phyloP scores from a whole-genome alignment of 257 asterid genomes.

The Fraxinus pennsylvanica region DNA sequence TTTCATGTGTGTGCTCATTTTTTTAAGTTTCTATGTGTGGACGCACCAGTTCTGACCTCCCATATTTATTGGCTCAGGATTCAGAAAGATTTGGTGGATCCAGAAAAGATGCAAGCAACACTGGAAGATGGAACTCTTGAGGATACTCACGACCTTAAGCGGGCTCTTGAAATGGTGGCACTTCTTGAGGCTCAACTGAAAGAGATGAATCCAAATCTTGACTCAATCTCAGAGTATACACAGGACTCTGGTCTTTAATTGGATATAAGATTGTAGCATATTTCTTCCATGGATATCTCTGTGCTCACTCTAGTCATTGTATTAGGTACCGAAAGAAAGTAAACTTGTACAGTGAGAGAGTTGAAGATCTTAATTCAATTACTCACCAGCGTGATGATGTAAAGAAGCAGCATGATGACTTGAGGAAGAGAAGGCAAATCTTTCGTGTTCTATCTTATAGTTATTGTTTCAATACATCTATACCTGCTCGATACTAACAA shows the following conservation, averaged over 20 bases:
- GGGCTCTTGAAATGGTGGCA: constrained; percentile 80
- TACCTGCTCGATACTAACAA: constrained; percentile 4
- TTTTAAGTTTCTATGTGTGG: background rate
- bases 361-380: constrained; percentile 76
- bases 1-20: background rate
- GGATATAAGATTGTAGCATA: background rate
- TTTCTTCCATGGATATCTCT: background rate
- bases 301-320: constrained; percentile 13
- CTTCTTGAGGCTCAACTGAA: constrained; percentile 91
- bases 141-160: constrained; percentile 60
- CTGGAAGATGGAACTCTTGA: constrained; percentile 61
- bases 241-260: constrained; percentile 6
- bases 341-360: constrained; percentile 74
- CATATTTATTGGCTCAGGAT: constrained; percentile 47
- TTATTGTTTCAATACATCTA: background rate
- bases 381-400: constrained; percentile 86
- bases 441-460: constrained; percentile 10
- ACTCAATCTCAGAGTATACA: constrained; percentile 87
- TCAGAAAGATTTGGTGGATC: constrained; percentile 87
- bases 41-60: background rate
- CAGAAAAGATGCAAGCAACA: constrained; percentile 73
- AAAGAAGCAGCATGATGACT: constrained; percentile 87
- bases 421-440: constrained; percentile 79
- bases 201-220: constrained; percentile 97
- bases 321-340: constrained; percentile 80